These are phyloP conservation scores for Apiospora kogelbergensis DNA, from an alignment of 2,329 filamentous ascomycete genomes.

Conservation along the genomic window DNA sequence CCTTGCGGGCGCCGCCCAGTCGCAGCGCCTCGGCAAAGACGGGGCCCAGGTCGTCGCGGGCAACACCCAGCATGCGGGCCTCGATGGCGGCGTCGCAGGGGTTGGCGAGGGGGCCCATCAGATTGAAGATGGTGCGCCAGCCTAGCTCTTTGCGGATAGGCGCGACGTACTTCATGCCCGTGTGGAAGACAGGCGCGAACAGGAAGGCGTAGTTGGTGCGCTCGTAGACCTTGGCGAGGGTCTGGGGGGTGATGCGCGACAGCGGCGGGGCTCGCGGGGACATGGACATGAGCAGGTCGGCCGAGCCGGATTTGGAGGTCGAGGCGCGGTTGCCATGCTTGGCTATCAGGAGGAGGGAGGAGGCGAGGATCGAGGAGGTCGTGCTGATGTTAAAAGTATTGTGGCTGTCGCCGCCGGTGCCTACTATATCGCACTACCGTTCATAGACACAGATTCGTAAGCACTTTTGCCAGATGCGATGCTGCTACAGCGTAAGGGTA, in stretches of 20 bases:
- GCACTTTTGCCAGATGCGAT: no score
- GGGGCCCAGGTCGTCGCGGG: slow-evolving; percentile 79
- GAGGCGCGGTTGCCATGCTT: slow-evolving; percentile 97
- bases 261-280: slow-evolving; percentile 72
- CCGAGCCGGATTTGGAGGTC: slow-evolving; percentile 92
- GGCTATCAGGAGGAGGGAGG: slow-evolving; percentile 78
- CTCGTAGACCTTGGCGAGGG: slow-evolving; percentile 71
- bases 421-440: slow-evolving; percentile 89
- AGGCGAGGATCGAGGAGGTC: slow-evolving; percentile 88
- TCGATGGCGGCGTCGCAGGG: slow-evolving; percentile 83
- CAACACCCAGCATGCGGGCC: slow-evolving; percentile 90
- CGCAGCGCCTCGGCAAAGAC: slow-evolving; percentile 85
- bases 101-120: slow-evolving; percentile 89
- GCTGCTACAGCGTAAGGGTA: no score
- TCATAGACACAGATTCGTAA: no score
- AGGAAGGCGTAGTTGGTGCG: slow-evolving; percentile 91
- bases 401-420: slow-evolving; percentile 93
- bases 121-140: slow-evolving; percentile 96
- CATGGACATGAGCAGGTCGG: slow-evolving; percentile 82
- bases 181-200: slow-evolving; percentile 94
- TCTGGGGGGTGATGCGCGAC: slow-evolving; percentile 68
- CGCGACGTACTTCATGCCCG: slow-evolving; percentile 87
- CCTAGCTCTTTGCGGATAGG: slow-evolving; percentile 84
- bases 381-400: slow-evolving; percentile 99
- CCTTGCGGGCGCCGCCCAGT: slow-evolving; percentile 76